phyloP scores from a whole-genome alignment of 495 filamentous ascomycete genomes.

The Choiromyces venosus region DNA sequence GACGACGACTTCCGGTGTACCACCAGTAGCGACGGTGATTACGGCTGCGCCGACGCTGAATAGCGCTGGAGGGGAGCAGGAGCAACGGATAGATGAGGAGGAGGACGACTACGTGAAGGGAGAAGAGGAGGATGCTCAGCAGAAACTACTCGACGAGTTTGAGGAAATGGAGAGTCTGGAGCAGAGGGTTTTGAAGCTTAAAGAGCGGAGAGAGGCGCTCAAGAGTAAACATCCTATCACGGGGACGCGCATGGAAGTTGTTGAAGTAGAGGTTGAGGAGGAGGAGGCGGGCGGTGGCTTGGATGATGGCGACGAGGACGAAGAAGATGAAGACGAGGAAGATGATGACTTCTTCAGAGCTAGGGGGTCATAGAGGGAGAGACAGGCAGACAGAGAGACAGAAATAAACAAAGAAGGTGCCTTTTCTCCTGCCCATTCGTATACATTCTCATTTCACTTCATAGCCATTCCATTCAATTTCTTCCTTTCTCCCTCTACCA shows the following conservation, averaged over 20 bases:
- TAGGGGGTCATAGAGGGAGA: constrained; percentile 23
- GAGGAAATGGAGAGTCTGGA: constrained; percentile 92
- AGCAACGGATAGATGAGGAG: constrained; percentile 46
- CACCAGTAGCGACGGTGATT: constrained; percentile 55
- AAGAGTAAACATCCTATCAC: constrained; percentile 43
- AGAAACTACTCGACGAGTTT: constrained; percentile 78
- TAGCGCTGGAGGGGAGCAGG: constrained; percentile 53
- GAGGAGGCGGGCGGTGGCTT: constrained; percentile 21
- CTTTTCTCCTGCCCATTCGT: background rate
- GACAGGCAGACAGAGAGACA: background rate
- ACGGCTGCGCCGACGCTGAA: constrained; percentile 68
- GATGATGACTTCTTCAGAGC: constrained; percentile 38
- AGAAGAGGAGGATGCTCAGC: constrained; percentile 51
- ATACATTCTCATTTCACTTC: background rate
- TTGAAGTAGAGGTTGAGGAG: constrained; percentile 45
- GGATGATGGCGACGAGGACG: constrained; percentile 48
- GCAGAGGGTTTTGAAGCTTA: constrained; percentile 66
- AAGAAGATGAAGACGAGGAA: constrained; percentile 37
- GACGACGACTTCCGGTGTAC: constrained; percentile 63
- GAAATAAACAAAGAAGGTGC: background rate
- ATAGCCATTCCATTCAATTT: background rate
- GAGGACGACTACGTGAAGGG: constrained; percentile 40
- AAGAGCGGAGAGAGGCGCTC: constrained; percentile 59
- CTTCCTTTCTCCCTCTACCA: too few species aligned
- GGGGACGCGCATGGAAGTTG: constrained; percentile 5